Conservation (phyloP, 306 rosid species). For the Prunus persica region DNA sequence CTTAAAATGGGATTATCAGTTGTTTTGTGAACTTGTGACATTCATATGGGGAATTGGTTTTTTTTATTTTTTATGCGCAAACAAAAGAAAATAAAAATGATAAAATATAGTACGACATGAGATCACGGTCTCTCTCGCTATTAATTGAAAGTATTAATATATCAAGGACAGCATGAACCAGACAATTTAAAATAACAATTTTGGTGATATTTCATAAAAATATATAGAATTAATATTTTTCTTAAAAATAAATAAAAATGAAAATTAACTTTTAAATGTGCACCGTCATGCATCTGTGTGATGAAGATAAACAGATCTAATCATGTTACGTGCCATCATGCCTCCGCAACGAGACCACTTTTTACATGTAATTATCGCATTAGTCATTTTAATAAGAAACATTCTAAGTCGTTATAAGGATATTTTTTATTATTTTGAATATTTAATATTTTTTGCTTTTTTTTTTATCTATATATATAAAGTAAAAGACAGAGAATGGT, state of each 20-base stretch:
- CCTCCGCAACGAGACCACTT: too few relatives aligned
- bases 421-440: neutral
- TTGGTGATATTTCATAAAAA: neutral
- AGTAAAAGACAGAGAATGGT: too few relatives aligned
- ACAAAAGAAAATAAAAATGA: neutral
- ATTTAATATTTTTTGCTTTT: too few relatives aligned
- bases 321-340: too few relatives aligned
- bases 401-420: neutral
- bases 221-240: too few relatives aligned
- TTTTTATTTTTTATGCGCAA: too few relatives aligned
- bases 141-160: neutral
- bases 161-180: neutral
- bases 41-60: neutral
- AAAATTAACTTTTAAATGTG: too few relatives aligned
- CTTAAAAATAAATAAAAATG: too few relatives aligned
- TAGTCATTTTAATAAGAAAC: neutral
- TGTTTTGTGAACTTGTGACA: neutral
- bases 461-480: too few relatives aligned
- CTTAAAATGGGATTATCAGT: neutral
- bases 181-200: neutral
- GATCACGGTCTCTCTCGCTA: conserved; percentile 17
- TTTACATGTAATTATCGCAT: too few relatives aligned
- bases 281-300: too few relatives aligned
- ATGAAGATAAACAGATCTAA: too few relatives aligned
- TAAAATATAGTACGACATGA: conserved; percentile 2